These are phyloP conservation scores for Epichloe typhina DNA, from an alignment of 2,329 filamentous ascomycete species.

Conservation along the genomic window DNA sequence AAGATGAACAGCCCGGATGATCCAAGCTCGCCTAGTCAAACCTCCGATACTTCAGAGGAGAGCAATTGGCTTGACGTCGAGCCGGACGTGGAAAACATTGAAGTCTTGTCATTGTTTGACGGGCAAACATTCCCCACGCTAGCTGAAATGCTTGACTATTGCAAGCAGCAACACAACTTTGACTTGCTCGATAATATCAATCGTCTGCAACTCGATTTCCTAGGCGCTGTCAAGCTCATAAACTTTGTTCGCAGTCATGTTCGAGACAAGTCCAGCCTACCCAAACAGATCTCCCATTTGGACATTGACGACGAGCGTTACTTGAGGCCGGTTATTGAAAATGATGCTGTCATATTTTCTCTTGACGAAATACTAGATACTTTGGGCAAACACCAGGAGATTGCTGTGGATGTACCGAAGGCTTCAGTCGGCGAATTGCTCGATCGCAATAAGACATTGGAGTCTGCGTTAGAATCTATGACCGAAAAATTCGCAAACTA, in stretches of 20 bases:
- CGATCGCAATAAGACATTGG: slow-evolving; percentile 40
- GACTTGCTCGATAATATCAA: slow-evolving; percentile 51
- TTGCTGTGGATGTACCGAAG: slow-evolving; percentile 3
- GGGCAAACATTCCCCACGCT: slow-evolving; percentile 52
- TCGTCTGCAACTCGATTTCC: slow-evolving; percentile 51
- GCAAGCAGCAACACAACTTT: slow-evolving; percentile 51
- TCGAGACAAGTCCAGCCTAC: slow-evolving; percentile 31
- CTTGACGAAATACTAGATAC: slow-evolving; percentile 58
- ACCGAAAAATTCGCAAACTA: slow-evolving; percentile 52
- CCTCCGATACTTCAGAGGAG: slow-evolving; percentile 24
- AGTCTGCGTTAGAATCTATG: slow-evolving; percentile 46
- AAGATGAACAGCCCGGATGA: background rate
- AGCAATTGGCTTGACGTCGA: slow-evolving; percentile 43
- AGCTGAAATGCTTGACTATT: slow-evolving; percentile 52
- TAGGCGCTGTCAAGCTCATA: slow-evolving; percentile 60
- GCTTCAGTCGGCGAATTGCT: slow-evolving; percentile 24
- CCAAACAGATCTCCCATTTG: slow-evolving; percentile 44
- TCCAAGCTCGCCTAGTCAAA: slow-evolving; percentile 10
- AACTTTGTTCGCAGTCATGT: slow-evolving; percentile 49
- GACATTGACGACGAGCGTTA: slow-evolving; percentile 67
- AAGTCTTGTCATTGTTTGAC: slow-evolving; percentile 56
- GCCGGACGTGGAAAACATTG: slow-evolving; percentile 47
- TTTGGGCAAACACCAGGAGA: slow-evolving; percentile 26
- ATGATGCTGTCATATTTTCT: slow-evolving; percentile 79
- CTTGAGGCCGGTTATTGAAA: slow-evolving; percentile 72